phyloP scores from a whole-genome alignment of 208 protist genomes.

The Leishmania arabica region DNA sequence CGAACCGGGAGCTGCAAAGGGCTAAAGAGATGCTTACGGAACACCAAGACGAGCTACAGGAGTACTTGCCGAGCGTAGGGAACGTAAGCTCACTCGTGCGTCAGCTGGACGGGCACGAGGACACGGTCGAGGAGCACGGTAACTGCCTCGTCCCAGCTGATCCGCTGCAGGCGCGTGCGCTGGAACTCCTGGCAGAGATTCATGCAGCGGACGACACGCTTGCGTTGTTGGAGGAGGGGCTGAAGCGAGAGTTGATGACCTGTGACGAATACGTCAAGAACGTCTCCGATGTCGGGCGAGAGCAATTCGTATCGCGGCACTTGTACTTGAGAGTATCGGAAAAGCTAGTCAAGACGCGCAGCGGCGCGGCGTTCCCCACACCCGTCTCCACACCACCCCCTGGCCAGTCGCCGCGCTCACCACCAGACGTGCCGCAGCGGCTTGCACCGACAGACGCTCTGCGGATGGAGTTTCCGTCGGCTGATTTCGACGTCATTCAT shows the following conservation, averaged over 20 bases:
- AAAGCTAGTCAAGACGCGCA: constrained; percentile 22
- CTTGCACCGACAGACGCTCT: constrained; percentile 42
- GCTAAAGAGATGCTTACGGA: constrained; percentile 44
- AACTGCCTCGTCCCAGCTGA: constrained; percentile 58
- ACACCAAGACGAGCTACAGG: constrained; percentile 52
- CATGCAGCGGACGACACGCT: constrained; percentile 72
- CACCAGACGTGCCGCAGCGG: constrained; percentile 37
- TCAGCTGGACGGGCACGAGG: constrained; percentile 37
- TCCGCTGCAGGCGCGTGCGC: constrained; percentile 53
- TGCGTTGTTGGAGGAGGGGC: constrained; percentile 62
- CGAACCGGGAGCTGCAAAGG: constrained; percentile 53
- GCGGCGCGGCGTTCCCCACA: background rate
- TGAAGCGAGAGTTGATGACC: constrained; percentile 58
- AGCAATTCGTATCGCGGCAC: constrained; percentile 80
- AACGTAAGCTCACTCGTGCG: constrained; percentile 44
- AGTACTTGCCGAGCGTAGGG: constrained; percentile 52
- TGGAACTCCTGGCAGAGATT: constrained; percentile 78
- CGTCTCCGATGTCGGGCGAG: constrained; percentile 69
- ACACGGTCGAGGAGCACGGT: constrained; percentile 65
- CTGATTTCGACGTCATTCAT: constrained; percentile 55
- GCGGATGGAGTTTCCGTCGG: constrained; percentile 52
- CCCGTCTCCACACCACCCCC: constrained; percentile 9
- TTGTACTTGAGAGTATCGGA: constrained; percentile 55
- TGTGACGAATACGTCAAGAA: constrained; percentile 84
- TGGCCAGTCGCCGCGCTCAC: background rate